A percentile compares a stretch with the other conserved stretches of the same genome.
phyloP scores from a whole-genome alignment of 1,284 basidiomycete genomes.

The Gymnopus androsaceus region DNA sequence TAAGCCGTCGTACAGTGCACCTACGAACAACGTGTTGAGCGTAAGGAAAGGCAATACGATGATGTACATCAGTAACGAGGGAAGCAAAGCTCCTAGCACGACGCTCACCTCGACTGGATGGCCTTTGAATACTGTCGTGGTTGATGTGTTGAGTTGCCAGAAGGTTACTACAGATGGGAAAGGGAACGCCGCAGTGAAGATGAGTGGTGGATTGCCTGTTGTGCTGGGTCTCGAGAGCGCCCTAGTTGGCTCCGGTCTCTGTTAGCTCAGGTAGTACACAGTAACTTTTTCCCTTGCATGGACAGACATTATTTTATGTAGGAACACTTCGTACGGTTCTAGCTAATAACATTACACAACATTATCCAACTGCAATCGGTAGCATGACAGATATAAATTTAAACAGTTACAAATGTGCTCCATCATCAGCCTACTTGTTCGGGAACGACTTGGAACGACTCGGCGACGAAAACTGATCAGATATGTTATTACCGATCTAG shows the following conservation, averaged over 20 bases:
- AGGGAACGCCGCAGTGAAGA: slow-evolving; percentile 12
- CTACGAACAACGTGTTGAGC: slow-evolving; percentile 49
- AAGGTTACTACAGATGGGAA: slow-evolving; percentile 11
- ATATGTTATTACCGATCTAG: too few relatives aligned
- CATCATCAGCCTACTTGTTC: too few relatives aligned
- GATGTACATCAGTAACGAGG: slow-evolving; percentile 66
- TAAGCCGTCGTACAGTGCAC: slow-evolving; percentile 47
- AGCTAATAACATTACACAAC: too few relatives aligned
- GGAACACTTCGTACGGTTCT: too few relatives aligned
- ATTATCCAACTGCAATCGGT: too few relatives aligned
- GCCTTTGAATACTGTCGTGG: slow-evolving; percentile 42
- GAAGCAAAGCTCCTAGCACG: slow-evolving; percentile 39
- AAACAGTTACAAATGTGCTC: too few relatives aligned
- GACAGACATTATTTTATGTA: too few relatives aligned
- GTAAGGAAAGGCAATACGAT: slow-evolving; percentile 69
- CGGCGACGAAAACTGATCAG: neutral
- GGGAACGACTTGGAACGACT: too few relatives aligned
- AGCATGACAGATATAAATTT: too few relatives aligned
- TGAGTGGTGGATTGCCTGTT: slow-evolving; percentile 20
- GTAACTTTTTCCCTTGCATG: neutral
- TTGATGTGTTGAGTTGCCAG: slow-evolving; percentile 64
- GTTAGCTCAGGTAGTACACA: neutral
- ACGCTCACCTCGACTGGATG: slow-evolving; percentile 41
- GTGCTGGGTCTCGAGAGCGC: slow-evolving; percentile 19
- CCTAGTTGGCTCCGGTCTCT: slow-evolving; percentile 12